These are phyloP conservation scores for Lachnellula occidentalis DNA, from an alignment of 2,329 filamentous ascomycete species.

Conservation along the genomic window DNA sequence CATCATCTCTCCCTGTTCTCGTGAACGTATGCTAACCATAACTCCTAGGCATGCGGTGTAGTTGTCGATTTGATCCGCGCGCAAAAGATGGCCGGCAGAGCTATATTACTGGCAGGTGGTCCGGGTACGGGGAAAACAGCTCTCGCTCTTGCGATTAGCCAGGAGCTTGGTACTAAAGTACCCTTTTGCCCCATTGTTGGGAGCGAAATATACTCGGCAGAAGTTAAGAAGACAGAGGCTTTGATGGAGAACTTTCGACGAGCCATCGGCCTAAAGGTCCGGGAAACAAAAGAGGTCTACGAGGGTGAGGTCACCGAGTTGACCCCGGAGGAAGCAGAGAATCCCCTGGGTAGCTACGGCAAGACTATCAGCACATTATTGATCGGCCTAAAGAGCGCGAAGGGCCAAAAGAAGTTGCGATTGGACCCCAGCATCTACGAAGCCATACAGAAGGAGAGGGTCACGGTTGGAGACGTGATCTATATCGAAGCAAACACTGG, in stretches of 20 bases:
- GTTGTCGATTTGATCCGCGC: constrained; percentile 93
- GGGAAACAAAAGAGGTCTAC: constrained; percentile 98
- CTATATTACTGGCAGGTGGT: constrained; percentile 87
- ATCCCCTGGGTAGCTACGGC: constrained; percentile 92
- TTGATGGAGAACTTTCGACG: constrained; percentile 99
- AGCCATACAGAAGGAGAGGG: constrained; percentile 96
- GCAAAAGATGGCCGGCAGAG: constrained; percentile 96
- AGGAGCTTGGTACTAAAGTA: constrained; percentile 96
- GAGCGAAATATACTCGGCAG: constrained; percentile 94
- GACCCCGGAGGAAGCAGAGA: constrained; percentile 96
- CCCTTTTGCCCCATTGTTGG: constrained; percentile 98
- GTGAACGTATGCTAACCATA: constrained; percentile 85
- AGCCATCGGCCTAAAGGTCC: constrained; percentile 92
- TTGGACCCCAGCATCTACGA: constrained; percentile 98
- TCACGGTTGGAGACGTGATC: constrained; percentile 93
- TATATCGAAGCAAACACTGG: constrained; percentile 99
- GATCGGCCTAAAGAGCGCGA: constrained; percentile 90
- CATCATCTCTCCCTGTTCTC: constrained; percentile 6
- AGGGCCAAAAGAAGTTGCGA: constrained; percentile 95
- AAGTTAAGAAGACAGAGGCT: constrained; percentile 99
- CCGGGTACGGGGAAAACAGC: constrained; percentile 97
- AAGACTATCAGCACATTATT: constrained; percentile 95
- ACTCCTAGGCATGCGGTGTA: constrained; percentile 77
- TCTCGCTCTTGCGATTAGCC: constrained; percentile 88
- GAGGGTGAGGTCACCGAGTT: constrained; percentile 98